phyloP scores from a whole-genome alignment of 2,329 filamentous ascomycete species.

The Apiospora rasikravindrae region DNA sequence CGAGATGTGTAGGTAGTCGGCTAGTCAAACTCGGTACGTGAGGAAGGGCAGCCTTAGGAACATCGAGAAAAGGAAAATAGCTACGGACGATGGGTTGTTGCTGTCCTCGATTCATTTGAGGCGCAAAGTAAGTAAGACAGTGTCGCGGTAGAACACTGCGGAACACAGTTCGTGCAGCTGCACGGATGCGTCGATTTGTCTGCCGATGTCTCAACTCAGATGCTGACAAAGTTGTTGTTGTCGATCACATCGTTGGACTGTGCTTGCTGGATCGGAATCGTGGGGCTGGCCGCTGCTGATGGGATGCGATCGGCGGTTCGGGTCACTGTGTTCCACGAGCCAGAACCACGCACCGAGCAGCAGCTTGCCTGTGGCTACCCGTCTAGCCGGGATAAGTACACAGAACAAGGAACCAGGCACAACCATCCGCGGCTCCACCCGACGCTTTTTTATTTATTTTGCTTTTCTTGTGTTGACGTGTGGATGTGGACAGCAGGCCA shows the following conservation, averaged over 20 bases:
- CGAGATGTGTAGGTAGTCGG: background rate
- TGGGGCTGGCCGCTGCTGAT: background rate
- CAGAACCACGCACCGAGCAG: background rate
- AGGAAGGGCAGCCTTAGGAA: background rate
- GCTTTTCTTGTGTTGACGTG: background rate
- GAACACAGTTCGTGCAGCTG: background rate
- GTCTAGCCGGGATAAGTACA: conserved; percentile 1
- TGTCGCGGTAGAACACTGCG: background rate
- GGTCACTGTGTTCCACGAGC: background rate
- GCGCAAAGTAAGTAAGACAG: background rate
- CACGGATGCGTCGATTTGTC: conserved; percentile 6
- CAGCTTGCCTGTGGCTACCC: background rate
- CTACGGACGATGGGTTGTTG: background rate
- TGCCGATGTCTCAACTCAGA: background rate
- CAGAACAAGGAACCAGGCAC: background rate
- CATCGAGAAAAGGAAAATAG: background rate
- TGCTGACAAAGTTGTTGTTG: background rate
- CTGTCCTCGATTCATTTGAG: background rate
- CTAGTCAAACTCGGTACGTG: background rate
- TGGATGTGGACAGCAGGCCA: background rate
- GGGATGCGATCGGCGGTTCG: background rate
- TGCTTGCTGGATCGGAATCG: conserved; percentile 14
- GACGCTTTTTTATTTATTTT: background rate
- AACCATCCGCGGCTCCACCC: conserved; percentile 5
- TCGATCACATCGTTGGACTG: background rate